Evolutionary conservation across 2,329 filamentous ascomycete genomes (phyloP), one percentile per base, ranked within the genome.

Genomic region (Metarhizium guizhouense): DNA sequence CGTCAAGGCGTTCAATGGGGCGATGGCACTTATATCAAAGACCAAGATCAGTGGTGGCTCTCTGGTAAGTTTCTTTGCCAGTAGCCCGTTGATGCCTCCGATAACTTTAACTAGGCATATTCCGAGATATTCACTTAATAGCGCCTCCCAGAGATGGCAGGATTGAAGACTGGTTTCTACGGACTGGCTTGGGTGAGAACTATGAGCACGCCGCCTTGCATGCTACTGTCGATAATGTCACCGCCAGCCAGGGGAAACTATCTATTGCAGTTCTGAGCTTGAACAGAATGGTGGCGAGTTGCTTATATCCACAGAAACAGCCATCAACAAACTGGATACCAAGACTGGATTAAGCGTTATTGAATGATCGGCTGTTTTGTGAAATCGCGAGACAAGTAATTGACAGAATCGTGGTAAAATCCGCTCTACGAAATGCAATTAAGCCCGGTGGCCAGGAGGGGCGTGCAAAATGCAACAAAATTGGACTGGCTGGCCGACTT

Each of bases 21-120:
- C 13, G 83, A 86, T 61, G 84, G 82, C 6, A 80, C 79, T 0
- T 87, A 86, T 61, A 82, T 87, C 45, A 84, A 88, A 65, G 83
- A 86, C 56, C 82, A 83, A 62, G 82, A 86, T 66, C 82, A 85
- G 64, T 86, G 84, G 83, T 83, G 82, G 78, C 68, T 85, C 8
- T 82, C 78, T 30, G 80, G 78, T 75, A 70, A 65, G 70, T 36
- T 36, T n/a, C 3, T 25, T 13, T 30, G 2, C 13, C 25, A 3
- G 3, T 14, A 16, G 47, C 4, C 32, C n/a, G 13, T 7, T 10
- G 40, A 29, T 11, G 3, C 16, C 10, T 50, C 6, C 18, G 47
- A 30, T 18, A 52, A 40, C 6, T 32, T 4, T 1, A 36, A 8
- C 3, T 18, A 74, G 73, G 79, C 5, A 87, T 87, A 52, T 88